Percentiles rank a stretch among this genome's conserved stretches.
Conservation (phyloP, 306 rosid genomes). For the Lathyrus sativus region DNA sequence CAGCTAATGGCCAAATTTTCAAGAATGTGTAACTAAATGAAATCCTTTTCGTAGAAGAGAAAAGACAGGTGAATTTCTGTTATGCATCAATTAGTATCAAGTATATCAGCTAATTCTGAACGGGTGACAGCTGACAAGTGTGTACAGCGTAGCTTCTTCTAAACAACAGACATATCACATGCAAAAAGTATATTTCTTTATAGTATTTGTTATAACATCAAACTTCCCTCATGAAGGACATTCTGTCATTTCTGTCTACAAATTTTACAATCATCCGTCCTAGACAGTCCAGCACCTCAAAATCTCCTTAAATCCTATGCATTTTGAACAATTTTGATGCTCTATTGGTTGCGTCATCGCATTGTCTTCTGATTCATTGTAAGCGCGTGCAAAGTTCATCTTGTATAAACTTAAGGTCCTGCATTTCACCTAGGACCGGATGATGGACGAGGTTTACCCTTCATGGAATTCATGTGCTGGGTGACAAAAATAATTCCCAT, state of each 20-base stretch:
- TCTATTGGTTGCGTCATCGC: conserved; percentile 20
- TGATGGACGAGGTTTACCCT: conserved; percentile 84
- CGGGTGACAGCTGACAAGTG: conserved; percentile 9
- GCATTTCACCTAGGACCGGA: conserved; percentile 52
- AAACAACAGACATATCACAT: conserved; percentile 26
- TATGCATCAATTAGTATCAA: conserved; percentile 19
- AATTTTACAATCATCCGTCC: conserved; percentile 28
- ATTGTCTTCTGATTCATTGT: conserved; percentile 14
- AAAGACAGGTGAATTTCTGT: not conserved
- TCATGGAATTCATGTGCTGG: conserved; percentile 84
- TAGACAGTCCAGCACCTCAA: conserved; percentile 14
- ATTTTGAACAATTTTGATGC: conserved; percentile 18
- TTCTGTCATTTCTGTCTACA: conserved; percentile 24
- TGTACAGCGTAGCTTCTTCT: conserved; percentile 17
- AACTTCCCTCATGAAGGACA: conserved; percentile 32
- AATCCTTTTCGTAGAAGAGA: not conserved
- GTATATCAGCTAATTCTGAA: conserved; percentile 28
- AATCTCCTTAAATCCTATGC: conserved; percentile 25
- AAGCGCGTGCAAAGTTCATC: conserved; percentile 29
- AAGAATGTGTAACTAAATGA: conserved; percentile 5
- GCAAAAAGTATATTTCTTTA: conserved; percentile 6
- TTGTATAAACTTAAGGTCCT: conserved; percentile 20
- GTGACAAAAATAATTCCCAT: conserved; percentile 91
- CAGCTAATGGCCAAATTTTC: not conserved
- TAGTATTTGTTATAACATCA: conserved; percentile 31